Base-by-base conservation (phyloP, 208 protist genomes). In the Phytomonas sp. region DNA sequence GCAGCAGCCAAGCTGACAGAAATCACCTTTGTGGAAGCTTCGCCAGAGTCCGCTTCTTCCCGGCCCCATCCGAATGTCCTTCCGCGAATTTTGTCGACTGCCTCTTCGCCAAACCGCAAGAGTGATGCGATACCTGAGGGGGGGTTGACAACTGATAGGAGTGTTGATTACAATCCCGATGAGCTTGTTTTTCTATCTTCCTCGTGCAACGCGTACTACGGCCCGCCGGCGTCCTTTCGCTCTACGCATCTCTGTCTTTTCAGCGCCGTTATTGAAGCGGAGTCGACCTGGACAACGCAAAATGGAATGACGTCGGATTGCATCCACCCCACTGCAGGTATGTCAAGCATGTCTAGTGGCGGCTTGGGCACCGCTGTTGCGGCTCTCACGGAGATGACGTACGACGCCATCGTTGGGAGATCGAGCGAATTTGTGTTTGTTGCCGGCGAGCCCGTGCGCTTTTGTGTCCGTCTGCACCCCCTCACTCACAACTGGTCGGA, bases 401-500 rank as follows among this genome's bases (percentile, higher is more conserved):
- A 69, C 20, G 79, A 80, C 56, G 77, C 76, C 8, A 80, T 80
- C 66, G 74, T 82, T 0, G 75, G 88, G 69, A 75, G 80, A 40
- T 79, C 88, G 13, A 73, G 77, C 13, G 77, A 82, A 56, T 81
- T 81, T 64, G 43, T 75, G 7, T 94, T 94, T 68, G 72, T 85
- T 36, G 80, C 79, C 1, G 89, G 89, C 3, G 89, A 95, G 73
- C 89, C 86, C 29, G 79, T 95, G 51, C 78, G 80, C 46, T 92
- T 95, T 67, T 81, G 79, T 29, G 86, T 92, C 43, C 78, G 74
- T 2, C 68, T 95, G 31, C 75, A 88, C 62, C 86, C 89, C 33
- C 81, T 89, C 60, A 79, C 83, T 17, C 79, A 89, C 62, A 93
- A 95, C 79, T 93, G 87, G 87, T 85, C 89, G 5, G 85, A 91